Evolutionary conservation across 495 filamentous ascomycete genomes (phyloP).

Genomic region (Astrocystis sublimbata): DNA sequence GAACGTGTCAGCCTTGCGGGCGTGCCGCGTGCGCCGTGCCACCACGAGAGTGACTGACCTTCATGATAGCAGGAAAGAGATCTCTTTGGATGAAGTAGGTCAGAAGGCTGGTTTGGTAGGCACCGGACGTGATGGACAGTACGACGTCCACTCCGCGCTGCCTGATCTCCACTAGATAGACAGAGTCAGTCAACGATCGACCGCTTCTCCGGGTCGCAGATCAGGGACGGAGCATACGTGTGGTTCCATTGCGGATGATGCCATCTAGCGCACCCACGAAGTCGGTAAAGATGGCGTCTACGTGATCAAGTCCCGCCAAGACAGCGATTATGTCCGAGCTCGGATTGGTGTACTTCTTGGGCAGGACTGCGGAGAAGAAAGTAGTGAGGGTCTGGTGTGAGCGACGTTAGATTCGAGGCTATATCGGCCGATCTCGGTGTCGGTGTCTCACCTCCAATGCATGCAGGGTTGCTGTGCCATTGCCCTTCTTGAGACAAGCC

Average conservation of each 20-base stretch:
- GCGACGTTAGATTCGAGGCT: slow-evolving; percentile 18
- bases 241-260: slow-evolving; percentile 76
- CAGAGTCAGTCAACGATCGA: background rate
- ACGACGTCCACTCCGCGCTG: slow-evolving; percentile 79
- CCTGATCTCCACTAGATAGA: slow-evolving; percentile 62
- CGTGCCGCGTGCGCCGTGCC: background rate
- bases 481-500: slow-evolving; percentile 63
- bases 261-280: slow-evolving; percentile 81
- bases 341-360: slow-evolving; percentile 92
- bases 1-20: slow-evolving; percentile 7
- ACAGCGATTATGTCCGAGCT: slow-evolving; percentile 93
- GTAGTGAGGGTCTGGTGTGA: slow-evolving; percentile 80
- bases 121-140: slow-evolving; percentile 82
- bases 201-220: background rate
- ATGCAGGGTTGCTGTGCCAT: slow-evolving; percentile 66
- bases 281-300: slow-evolving; percentile 82
- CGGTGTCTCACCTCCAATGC: slow-evolving; percentile 78
- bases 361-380: slow-evolving; percentile 77
- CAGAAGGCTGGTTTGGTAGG: slow-evolving; percentile 88
- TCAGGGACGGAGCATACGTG: slow-evolving; percentile 50
- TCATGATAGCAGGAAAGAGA: slow-evolving; percentile 92
- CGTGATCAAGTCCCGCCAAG: slow-evolving; percentile 81
- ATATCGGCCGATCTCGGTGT: slow-evolving; percentile 14
- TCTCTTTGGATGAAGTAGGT: slow-evolving; percentile 96
- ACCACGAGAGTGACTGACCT: slow-evolving; percentile 59